Conservation (phyloP, 2,329 filamentous ascomycete species). For the Bipolaris oryzae region DNA sequence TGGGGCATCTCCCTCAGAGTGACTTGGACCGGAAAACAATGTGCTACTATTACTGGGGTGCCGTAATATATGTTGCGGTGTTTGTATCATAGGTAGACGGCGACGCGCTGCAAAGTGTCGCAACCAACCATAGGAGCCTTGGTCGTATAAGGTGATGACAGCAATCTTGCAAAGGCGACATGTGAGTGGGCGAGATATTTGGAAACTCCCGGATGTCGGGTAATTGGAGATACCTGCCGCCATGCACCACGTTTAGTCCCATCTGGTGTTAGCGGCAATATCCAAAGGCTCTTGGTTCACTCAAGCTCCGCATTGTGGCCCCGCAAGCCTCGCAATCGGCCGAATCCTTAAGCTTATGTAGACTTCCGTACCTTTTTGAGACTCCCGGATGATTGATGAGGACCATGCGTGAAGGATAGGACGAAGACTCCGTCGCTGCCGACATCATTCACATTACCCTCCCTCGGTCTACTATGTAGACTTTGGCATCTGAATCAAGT, state of each 20-base stretch:
- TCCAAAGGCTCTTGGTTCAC: conserved; percentile 11
- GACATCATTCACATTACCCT: not conserved
- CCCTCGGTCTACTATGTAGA: not conserved
- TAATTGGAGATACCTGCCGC: conserved; percentile 18
- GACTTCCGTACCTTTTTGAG: conserved; percentile 3
- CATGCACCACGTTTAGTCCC: conserved; percentile 11
- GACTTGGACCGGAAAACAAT: not conserved
- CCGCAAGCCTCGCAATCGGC: conserved; percentile 19
- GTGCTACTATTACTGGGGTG: not conserved
- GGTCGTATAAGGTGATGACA: not conserved
- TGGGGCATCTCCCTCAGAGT: not conserved
- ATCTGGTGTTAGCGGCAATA: conserved; percentile 7
- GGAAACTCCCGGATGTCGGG: conserved; percentile 18
- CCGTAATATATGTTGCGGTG: not conserved
- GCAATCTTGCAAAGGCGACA: not conserved
- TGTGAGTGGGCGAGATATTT: conserved; percentile 25
- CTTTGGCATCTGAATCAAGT: not conserved
- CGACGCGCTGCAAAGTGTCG: not conserved
- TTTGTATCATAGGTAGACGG: not conserved
- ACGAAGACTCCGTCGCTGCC: not conserved
- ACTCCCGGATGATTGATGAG: not conserved
- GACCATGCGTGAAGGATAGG: not conserved
- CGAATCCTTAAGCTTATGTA: conserved; percentile 23
- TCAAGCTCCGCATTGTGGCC: conserved; percentile 18
- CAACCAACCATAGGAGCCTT: not conserved